Base-by-base conservation (phyloP, 495 filamentous ascomycete species). In the Hypoxylon trugodes region DNA sequence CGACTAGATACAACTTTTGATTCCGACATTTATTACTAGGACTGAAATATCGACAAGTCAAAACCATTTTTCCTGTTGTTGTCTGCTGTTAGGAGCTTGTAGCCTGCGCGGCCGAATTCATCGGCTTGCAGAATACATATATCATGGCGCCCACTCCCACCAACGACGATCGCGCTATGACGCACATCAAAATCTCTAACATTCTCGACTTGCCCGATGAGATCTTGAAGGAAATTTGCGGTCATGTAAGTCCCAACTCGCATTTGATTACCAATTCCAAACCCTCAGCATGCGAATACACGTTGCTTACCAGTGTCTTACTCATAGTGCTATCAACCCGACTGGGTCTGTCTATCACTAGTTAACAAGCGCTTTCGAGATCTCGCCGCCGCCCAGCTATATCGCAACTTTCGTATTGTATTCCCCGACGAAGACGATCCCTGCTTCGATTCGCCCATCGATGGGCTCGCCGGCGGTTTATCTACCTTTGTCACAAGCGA, bases 401-500 rank as follows among this genome's bases (percentile, higher is more conserved):
- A 88, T 63, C 82, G 83, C 43, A 80, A 78, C 41, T 82, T 88
- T 59, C 73, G 77, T 48, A 86, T 86, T 47, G 74, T 84, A 42
- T 85, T 86, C 54, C 76, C 78, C 8, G 83, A 85, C 46, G 83
- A 85, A 26, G 78, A 82, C 58, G 81, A 83, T 43, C 69, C 72
- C 1, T 57, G 54, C 28, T 77, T 74, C 68, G 74, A 84, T 36
- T 74, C 71, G 12, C 73, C 77, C 6, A 77, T 84, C 35, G 83
- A 86, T 65, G 72, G 74, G 0, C 75, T 87, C 5, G 81, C 84
- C 0, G 78, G 76, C 16, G 81, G 84, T 5, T 74, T 89, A 28
- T 79, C 85, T 45, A 87, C 86, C 7, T 80, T 89, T 30, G 81
- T 78, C 35, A 78, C 80, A 5, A 87, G 85, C 74, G 78, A 86